Evolutionary conservation across 352 stramenopile species (phyloP), one percentile per base, ranked within the genome.

Genomic region (Phytophthora sansomeana): DNA sequence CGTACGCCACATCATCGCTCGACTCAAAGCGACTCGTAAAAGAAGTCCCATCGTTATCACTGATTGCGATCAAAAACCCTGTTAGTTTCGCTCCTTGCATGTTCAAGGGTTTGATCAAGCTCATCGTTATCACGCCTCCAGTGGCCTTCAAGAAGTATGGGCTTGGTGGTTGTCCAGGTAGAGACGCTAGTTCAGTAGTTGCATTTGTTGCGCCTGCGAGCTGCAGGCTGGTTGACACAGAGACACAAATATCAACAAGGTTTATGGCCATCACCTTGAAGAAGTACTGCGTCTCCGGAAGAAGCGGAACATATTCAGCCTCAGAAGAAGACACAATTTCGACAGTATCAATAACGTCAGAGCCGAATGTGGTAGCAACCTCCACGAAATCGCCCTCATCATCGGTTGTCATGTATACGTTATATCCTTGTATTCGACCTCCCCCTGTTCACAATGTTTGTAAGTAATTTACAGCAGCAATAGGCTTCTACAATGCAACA

Each of bases 211-310:
- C 28, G 14, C 42, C 41, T 4, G 60, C 52, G 16, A 63, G 43
- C 7, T 63, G 43, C 3, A 78, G 30, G 46, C 29, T 74, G 13
- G 9, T 63, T 0, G 59, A 50, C 4, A 78, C 54, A 0, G 54
- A 65, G 2, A 86, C 43, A 35, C 79, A 90, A 8, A 84, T 64
- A 46, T 89, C 80, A 4, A 72, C 44, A 8, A 77, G 51, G 32
- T 84, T 90, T 4, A 90, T 35, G 0, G 80, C 83, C 13, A 89
- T 44, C 7, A 67, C 74, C 39, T 88, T 87, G 56, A 92, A 78
- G 10, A 80, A 62, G 42, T 92, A 92, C 3, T 32, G 53, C 0
- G 80, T 75, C 8, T 69, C 29, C 17, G 83, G 64, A 7, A 48
- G 62, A 3, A 92, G 58, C 1, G 66, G 68, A 0, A 58, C 16